Percentiles rank a stretch among this genome's conserved stretches.
These are phyloP conservation scores for Neurospora sp. DNA, from an alignment of 2,329 filamentous ascomycete species.

Conservation along the genomic window DNA sequence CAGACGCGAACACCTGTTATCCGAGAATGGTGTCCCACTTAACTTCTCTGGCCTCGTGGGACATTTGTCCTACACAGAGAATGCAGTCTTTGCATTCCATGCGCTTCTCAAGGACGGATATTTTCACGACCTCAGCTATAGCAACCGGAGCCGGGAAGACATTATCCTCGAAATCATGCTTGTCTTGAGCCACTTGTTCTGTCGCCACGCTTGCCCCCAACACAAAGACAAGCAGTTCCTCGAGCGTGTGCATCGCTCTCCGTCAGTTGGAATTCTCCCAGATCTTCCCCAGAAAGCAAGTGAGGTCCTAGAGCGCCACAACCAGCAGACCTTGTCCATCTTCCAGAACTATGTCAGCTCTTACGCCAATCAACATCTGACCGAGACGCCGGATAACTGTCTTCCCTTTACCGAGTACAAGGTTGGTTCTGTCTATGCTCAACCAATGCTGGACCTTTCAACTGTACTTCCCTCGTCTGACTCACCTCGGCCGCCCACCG, in stretches of 20 bases:
- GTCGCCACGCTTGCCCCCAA: conserved; percentile 41
- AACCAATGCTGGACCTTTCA: conserved; percentile 9
- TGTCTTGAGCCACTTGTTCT: conserved; percentile 62
- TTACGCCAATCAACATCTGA: conserved; percentile 55
- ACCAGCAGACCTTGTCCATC: conserved; percentile 52
- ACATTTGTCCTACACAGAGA: conserved; percentile 69
- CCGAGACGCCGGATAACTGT: conserved; percentile 34
- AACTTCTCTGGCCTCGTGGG: conserved; percentile 63
- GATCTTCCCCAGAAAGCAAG: conserved; percentile 48
- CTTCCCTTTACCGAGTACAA: conserved; percentile 49
- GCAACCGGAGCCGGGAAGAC: conserved; percentile 37
- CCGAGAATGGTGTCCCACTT: conserved; percentile 48
- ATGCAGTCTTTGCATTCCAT: conserved; percentile 67
- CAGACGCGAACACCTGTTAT: conserved; percentile 56
- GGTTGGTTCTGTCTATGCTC: conserved; percentile 25
- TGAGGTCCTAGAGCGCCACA: conserved; percentile 49
- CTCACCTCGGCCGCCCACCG: conserved; percentile 26
- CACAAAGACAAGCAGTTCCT: conserved; percentile 35
- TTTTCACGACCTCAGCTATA: conserved; percentile 50
- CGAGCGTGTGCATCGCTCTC: conserved; percentile 40
- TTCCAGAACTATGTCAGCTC: conserved; percentile 61
- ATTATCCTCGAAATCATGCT: conserved; percentile 54
- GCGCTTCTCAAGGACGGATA: conserved; percentile 62
- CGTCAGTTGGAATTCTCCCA: conserved; percentile 57
- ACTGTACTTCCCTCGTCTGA: conserved; percentile 14